Percentiles rank a stretch among this genome's conserved stretches.
phyloP scores from a whole-genome alignment of 805 yeast genomes.

The Suhomyces prunicola region DNA sequence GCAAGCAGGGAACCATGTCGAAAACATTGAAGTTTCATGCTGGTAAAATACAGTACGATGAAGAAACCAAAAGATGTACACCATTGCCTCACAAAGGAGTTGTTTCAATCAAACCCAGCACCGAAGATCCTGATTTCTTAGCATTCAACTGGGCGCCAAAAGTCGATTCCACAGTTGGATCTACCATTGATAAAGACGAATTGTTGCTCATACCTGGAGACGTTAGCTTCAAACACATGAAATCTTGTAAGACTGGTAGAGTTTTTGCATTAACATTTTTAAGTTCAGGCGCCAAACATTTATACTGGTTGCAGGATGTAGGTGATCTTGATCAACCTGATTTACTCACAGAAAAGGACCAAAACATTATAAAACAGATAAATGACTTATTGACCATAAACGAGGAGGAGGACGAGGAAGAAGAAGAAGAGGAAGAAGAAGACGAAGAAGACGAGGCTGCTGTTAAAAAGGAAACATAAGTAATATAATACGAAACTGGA shows the following conservation, averaged over 20 bases:
- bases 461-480: constrained; percentile 16
- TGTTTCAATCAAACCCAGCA: constrained; percentile 56
- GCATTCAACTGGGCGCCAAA: constrained; percentile 75
- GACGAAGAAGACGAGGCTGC: constrained; percentile 9
- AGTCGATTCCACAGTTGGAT: constrained; percentile 40
- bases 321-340: constrained; percentile 61
- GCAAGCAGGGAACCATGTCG: constrained; percentile 5
- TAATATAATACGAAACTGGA: constrained; percentile 2
- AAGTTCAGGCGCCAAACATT: constrained; percentile 56
- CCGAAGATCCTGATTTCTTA: constrained; percentile 69
- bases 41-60: constrained; percentile 68
- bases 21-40: constrained; percentile 63
- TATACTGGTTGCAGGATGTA: constrained; percentile 75
- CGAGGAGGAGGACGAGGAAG: constrained; percentile 35
- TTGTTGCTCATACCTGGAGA: constrained; percentile 81
- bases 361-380: constrained; percentile 45
- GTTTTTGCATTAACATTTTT: constrained; percentile 66
- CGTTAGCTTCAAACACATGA: constrained; percentile 69
- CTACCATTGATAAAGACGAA: constrained; percentile 50
- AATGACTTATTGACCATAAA: constrained; percentile 44
- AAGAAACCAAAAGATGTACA: constrained; percentile 57
- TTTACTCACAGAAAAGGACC: constrained; percentile 59
- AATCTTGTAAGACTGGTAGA: constrained; percentile 72
- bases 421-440: constrained; percentile 12
- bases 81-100: constrained; percentile 72